Evolutionary conservation across 2,329 filamentous ascomycete species (phyloP), one percentile per base, ranked within the genome.

Genomic region (Basipetospora sp.): DNA sequence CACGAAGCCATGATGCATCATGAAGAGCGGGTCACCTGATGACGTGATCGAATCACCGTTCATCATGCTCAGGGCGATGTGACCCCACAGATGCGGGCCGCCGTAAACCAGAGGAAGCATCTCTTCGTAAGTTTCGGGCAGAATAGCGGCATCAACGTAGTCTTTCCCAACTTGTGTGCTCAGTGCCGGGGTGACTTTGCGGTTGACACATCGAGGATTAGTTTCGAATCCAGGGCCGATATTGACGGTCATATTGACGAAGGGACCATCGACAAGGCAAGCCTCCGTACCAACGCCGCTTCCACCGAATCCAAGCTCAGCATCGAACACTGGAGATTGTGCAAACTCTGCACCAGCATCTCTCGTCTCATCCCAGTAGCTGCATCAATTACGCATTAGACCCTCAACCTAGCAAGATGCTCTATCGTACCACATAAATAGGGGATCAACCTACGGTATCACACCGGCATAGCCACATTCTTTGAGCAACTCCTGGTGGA

Each of bases 31-130:
- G 33, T 41, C 39, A 14, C 39, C 39, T 20, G 39, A 27, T 4
- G 39, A 41, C n/a, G 39, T 41, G 39, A 41, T 41, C 8, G 39
- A 41, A 26, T 41, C 39, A 25, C 39, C 39, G 18, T 41, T 31
- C 39, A 41, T 41, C 39, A 41, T 41, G 6, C 33, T 34, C 27
- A 41, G 20, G 3, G 39, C 33, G 28, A 41, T 41, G 20, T 41
- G 39, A 5, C 39, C 39, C 29, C 22, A 36, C n/a, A 41, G 18
- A 28, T 41, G 39, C 3, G 39, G 39, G 5, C 39, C 39, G 26
- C 33, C 22, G 34, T 41, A 41, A 29, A 41, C 36, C n/a, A 34
- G 33, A 26, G 35, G 33, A 8, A 41, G 22, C 13, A 34, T 34
- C n/a, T 27, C 19, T n/a, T 36, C 26, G 29, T 37, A 41, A 28